Conservation (phyloP, 2,329 filamentous ascomycete species). For the Colletotrichum sp. region DNA sequence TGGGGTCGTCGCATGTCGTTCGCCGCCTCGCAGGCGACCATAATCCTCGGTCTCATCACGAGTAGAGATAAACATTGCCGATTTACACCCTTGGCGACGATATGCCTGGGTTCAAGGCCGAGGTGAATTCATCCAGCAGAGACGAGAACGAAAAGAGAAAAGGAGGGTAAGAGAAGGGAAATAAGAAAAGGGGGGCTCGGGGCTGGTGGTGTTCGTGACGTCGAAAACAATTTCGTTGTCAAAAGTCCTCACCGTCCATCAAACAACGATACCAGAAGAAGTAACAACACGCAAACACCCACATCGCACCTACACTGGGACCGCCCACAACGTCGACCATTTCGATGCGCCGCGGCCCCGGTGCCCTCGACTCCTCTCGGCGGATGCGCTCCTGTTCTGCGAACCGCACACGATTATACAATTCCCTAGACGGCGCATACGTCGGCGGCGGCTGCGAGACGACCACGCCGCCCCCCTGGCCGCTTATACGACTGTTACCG, state of each 20-base stretch:
- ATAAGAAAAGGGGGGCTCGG: not conserved
- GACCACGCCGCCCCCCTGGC: not conserved
- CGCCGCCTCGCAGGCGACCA: not conserved
- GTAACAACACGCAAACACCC: constrained; percentile 13
- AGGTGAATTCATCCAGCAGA: not conserved
- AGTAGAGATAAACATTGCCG: not conserved
- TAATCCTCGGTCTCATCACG: not conserved
- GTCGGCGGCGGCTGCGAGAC: constrained; percentile 5
- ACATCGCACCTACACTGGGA: not conserved
- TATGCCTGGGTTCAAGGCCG: not conserved
- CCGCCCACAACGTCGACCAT: constrained; percentile 6
- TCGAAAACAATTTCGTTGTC: not conserved
- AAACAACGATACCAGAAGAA: constrained; percentile 19
- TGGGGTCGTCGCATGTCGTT: not conserved
- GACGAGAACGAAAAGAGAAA: not conserved
- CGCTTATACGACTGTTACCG: not conserved
- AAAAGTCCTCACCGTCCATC: constrained; percentile 15
- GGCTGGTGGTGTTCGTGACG: not conserved
- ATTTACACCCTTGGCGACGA: not conserved
- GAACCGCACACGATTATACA: constrained; percentile 10
- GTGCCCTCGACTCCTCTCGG: not conserved
- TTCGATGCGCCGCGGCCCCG: not conserved
- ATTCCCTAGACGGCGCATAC: not conserved
- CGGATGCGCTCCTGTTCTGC: not conserved
- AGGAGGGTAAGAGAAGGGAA: not conserved